Base-by-base conservation (phyloP, 2,329 filamentous ascomycete species). In the Diaporthe sp. region DNA sequence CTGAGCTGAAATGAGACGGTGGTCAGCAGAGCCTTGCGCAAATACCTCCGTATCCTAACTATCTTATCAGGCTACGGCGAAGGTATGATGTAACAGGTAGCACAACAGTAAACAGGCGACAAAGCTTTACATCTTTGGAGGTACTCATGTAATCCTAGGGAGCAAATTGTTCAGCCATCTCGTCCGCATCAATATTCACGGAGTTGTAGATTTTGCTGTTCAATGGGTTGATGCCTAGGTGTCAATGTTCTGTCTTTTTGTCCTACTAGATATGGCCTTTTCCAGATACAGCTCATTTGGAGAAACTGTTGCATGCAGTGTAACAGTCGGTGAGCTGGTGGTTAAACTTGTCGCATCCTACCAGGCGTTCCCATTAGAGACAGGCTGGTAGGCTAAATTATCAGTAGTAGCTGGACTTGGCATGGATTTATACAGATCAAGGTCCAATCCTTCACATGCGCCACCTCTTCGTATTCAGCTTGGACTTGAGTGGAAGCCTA, bases 1-100 rank as follows among this genome's bases (percentile, higher is more conserved):
- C 17, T 55, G 52, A 55, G 52, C 52, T 55, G 25, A 55, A 55
- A 55, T 55, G 52, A 55, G 52, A 55, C 25, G 52, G 52, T 54
- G 52, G 52, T 54, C 52, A 54, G 52, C 52, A 54, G 9, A 54
- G 52, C 52, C 52, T 54, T 54, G 52, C 52, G 52, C 52, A 30
- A 54, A 38, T 54, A 30, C 52, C 25, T 54, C 52, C 25, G 17
- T 30, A 17, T 54, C 25, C 52, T 30, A 54, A 54, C 52, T 17
- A 30, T 30, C 25, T 28, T 28, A 54, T 15, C 13, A 12, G 25
- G 25, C 52, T 54, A 30, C 25, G 28, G 25, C 52, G 25, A 25
- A 30, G 52, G 13, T 54, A 54, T 54, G 8, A 54, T 30, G 10
- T 54, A 30, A 17, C 52, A 17, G 25, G 25, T 54, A 54, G 52